Percentiles rank a stretch among this genome's conserved stretches.
These are phyloP conservation scores for Lipomyces mesembrius DNA, from an alignment of 805 yeast species.

Conservation along the genomic window DNA sequence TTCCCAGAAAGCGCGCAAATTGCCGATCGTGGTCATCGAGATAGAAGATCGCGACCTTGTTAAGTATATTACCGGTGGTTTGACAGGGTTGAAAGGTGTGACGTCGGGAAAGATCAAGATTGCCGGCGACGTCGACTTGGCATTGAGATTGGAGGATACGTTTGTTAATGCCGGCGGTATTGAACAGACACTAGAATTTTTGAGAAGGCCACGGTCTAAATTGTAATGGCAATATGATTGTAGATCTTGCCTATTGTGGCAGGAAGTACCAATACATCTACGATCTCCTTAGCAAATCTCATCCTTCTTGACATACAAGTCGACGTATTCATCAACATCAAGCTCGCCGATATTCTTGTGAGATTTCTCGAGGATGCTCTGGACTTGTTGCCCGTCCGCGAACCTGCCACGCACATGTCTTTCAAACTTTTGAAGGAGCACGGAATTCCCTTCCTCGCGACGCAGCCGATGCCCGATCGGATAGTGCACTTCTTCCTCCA, in stretches of 20 bases:
- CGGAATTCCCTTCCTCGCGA: slow-evolving; percentile 64
- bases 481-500: slow-evolving; percentile 60
- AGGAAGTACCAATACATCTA: background rate
- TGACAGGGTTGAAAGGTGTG: slow-evolving; percentile 33
- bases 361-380: slow-evolving; percentile 48
- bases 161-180: slow-evolving; percentile 31
- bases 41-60: slow-evolving; percentile 32
- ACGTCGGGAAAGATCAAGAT: slow-evolving; percentile 29
- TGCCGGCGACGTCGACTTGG: slow-evolving; percentile 36
- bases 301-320: slow-evolving; percentile 48
- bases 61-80: slow-evolving; percentile 27
- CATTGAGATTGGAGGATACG: slow-evolving; percentile 29
- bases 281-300: background rate
- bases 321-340: slow-evolving; percentile 57
- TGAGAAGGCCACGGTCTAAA: slow-evolving; percentile 15
- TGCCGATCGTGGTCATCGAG: slow-evolving; percentile 31
- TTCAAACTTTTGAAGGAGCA: slow-evolving; percentile 56
- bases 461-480: slow-evolving; percentile 63
- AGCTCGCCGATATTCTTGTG: slow-evolving; percentile 48
- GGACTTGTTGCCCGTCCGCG: slow-evolving; percentile 48
- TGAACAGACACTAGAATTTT: slow-evolving; percentile 23
- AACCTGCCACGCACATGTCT: slow-evolving; percentile 57
- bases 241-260: background rate
- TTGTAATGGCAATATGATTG: background rate
- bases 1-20: slow-evolving; percentile 1